phyloP scores from a whole-genome alignment of 225 moss, liverwort and hornwort species.

The Marchantia polymorpha region DNA sequence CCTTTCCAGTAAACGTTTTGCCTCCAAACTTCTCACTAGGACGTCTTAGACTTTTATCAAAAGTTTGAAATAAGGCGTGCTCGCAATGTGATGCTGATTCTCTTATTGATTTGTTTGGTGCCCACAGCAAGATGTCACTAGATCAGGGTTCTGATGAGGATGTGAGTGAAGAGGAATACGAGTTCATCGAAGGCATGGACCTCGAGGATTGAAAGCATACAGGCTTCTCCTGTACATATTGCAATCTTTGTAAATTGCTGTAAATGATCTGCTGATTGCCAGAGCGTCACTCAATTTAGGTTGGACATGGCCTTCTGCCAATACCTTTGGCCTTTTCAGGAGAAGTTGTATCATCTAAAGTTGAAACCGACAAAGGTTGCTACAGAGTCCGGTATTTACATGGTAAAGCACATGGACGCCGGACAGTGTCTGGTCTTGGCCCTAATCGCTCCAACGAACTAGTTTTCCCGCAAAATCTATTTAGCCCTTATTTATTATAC shows the following conservation, averaged over 20 bases:
- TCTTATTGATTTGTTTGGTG: not conserved
- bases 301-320: not conserved
- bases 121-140: slow-evolving; percentile 52
- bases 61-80: not conserved
- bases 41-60: too few relatives aligned
- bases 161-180: slow-evolving; percentile 63
- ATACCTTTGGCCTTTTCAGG: not conserved
- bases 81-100: not conserved
- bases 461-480: too few relatives aligned
- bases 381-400: too few relatives aligned
- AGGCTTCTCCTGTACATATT: slow-evolving; percentile 3
- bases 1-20: too few relatives aligned
- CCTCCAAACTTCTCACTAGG: too few relatives aligned
- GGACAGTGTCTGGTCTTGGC: too few relatives aligned
- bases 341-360: too few relatives aligned
- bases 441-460: too few relatives aligned
- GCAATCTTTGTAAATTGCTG: slow-evolving; percentile 14
- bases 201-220: slow-evolving; percentile 51
- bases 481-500: too few relatives aligned
- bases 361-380: too few relatives aligned
- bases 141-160: slow-evolving; percentile 61
- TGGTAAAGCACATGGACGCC: too few relatives aligned
- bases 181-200: slow-evolving; percentile 82
- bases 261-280: not conserved
- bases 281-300: not conserved